Conservation (phyloP, 2,329 filamentous ascomycete genomes). For the Fusarium sp. region DNA sequence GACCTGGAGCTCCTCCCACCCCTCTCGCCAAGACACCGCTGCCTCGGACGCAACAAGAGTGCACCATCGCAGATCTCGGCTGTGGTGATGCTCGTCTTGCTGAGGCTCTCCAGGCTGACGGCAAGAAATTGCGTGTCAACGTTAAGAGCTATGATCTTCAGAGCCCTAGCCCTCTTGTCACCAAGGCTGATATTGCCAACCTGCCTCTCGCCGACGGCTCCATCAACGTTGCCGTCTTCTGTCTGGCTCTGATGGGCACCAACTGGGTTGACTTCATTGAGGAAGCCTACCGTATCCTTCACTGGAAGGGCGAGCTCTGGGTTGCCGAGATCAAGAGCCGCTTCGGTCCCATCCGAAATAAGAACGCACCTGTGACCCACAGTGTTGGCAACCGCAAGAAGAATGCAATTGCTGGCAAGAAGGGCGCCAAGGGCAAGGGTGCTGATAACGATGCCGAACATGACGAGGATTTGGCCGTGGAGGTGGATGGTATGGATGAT, state of each 20-base stretch:
- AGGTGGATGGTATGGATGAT: constrained; percentile 78
- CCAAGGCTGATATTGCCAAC: constrained; percentile 88
- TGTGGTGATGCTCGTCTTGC: constrained; percentile 93
- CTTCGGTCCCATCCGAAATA: constrained; percentile 68
- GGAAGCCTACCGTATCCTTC: constrained; percentile 91
- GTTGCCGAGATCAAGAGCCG: constrained; percentile 96
- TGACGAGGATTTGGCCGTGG: constrained; percentile 74
- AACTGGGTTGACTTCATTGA: constrained; percentile 98
- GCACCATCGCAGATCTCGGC: constrained; percentile 90
- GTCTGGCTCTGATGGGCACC: constrained; percentile 97
- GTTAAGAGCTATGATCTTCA: constrained; percentile 91
- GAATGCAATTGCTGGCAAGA: constrained; percentile 59
- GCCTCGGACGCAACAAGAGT: constrained; percentile 79
- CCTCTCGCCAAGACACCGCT: constrained; percentile 64
- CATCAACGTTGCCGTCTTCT: constrained; percentile 93
- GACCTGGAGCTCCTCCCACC: constrained; percentile 49
- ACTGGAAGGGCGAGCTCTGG: constrained; percentile 97
- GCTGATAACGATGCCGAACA: constrained; percentile 64
- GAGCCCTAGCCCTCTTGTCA: constrained; percentile 81
- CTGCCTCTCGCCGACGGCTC: constrained; percentile 82
- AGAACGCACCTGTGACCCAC: constrained; percentile 70
- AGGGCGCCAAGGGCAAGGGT: constrained; percentile 61
- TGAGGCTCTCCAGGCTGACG: constrained; percentile 74
- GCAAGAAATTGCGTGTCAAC: constrained; percentile 78
- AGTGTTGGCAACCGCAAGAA: constrained; percentile 80